A percentile compares a stretch with the other conserved stretches of the same genome.
These are phyloP conservation scores for Salvia rosmarinus DNA, from an alignment of 257 asterid species.

Conservation along the genomic window DNA sequence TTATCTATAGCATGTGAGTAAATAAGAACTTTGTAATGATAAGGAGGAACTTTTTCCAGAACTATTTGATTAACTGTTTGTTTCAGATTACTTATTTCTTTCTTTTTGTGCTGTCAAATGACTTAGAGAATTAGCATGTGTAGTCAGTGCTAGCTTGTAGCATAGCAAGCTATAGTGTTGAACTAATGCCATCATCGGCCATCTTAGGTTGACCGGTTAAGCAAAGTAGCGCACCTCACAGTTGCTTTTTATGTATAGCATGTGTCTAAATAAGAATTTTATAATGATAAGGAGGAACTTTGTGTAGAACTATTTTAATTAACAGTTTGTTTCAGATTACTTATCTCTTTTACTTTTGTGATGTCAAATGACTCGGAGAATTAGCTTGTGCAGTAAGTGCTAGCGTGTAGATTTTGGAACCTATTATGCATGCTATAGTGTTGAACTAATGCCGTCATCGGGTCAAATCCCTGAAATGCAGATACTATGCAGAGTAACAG, in stretches of 20 bases:
- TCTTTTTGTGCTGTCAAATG: neutral
- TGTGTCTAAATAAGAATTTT: neutral
- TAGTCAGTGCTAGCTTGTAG: slow-evolving; percentile 6
- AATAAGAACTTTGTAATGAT: neutral
- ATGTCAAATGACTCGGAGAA: slow-evolving; percentile 15
- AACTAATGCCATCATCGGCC: slow-evolving; percentile 24
- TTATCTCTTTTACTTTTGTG: neutral
- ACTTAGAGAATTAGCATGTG: slow-evolving; percentile 14
- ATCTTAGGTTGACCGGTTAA: too few species aligned
- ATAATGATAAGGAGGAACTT: slow-evolving; percentile 3
- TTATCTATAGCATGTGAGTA: neutral
- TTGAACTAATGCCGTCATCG: slow-evolving; percentile 26
- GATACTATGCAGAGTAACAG: slow-evolving; percentile 51
- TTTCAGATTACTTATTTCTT: neutral
- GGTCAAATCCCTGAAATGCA: slow-evolving; percentile 37
- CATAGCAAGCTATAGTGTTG: slow-evolving; percentile 17
- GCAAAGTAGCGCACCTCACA: too few species aligned
- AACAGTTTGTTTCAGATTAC: neutral
- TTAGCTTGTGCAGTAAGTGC: neutral
- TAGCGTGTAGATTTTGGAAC: neutral
- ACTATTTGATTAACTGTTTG: neutral
- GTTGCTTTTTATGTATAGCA: neutral
- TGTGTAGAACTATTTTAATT: neutral
- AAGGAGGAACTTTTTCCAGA: slow-evolving; percentile 9
- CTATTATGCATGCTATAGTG: slow-evolving; percentile 6